These are phyloP conservation scores for Apiospora kogelbergensis DNA, from an alignment of 2,329 filamentous ascomycete species.

Conservation along the genomic window DNA sequence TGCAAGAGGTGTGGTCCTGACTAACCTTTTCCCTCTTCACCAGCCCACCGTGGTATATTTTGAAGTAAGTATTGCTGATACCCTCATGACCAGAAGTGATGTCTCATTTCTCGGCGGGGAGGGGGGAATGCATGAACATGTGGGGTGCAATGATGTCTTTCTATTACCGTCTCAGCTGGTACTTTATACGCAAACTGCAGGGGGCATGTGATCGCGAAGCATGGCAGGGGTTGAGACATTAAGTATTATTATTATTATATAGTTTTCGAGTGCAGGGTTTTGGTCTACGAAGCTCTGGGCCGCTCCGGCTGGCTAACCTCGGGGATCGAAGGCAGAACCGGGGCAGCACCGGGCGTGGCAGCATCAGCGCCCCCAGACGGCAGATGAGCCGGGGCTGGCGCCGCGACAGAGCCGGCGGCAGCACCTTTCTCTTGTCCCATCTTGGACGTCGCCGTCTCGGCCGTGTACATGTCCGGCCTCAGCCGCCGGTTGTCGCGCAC, in stretches of 20 bases:
- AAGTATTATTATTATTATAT: not conserved
- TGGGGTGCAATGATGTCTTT: not conserved
- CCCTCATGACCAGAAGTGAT: not conserved
- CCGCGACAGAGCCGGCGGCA: not conserved
- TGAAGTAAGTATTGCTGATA: not conserved
- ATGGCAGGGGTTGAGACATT: not conserved
- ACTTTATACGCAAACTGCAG: not conserved
- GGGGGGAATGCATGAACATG: not conserved
- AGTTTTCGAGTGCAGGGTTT: not conserved
- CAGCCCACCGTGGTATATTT: not conserved
- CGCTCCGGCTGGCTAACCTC: not conserved
- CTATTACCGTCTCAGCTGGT: not conserved
- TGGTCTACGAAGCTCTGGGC: not conserved
- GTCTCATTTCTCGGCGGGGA: not conserved
- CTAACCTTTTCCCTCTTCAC: not conserved
- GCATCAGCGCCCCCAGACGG: not conserved
- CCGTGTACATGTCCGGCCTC: not conserved
- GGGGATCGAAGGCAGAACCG: not conserved
- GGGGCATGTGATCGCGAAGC: not conserved
- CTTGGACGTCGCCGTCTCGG: not conserved
- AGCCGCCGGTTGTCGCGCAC: slow-evolving; percentile 10
- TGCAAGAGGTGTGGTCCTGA: too few relatives aligned
- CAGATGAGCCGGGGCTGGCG: not conserved
- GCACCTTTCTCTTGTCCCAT: not conserved
- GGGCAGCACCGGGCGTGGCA: not conserved